Conservation (phyloP, 148 eudicot genomes). For the Drosera capensis region DNA sequence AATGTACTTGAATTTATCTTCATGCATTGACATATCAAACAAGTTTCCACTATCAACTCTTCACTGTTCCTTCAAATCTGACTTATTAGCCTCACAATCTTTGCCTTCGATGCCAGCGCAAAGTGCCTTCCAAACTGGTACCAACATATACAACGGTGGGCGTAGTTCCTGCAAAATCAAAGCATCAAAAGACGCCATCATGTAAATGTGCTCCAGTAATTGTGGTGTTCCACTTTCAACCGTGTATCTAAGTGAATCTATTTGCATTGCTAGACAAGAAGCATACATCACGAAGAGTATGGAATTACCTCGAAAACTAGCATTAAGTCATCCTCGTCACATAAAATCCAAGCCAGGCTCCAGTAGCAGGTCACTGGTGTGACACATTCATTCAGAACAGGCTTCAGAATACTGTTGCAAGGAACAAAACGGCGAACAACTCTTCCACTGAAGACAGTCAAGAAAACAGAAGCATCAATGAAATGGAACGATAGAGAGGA, state of each 20-base stretch:
- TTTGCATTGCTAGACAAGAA: no score
- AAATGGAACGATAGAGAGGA: neutral
- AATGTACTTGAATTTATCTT: no score
- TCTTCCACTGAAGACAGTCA: constrained; percentile 44
- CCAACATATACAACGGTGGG: constrained; percentile 64
- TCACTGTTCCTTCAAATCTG: neutral
- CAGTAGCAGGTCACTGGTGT: constrained; percentile 94
- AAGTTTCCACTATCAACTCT: neutral
- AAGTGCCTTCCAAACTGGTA: constrained; percentile 63
- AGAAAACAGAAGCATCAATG: neutral
- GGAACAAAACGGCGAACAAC: constrained; percentile 55
- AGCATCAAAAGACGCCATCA: neutral
- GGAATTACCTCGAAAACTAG: constrained; percentile 69
- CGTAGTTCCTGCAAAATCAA: constrained; percentile 30
- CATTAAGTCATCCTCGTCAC: constrained; percentile 52
- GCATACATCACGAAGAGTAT: neutral
- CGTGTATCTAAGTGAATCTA: no score
- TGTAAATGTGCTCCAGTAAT: neutral
- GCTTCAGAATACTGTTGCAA: constrained; percentile 61
- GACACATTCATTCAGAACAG: constrained; percentile 76
- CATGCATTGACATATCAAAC: no score
- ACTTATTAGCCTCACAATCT: no score
- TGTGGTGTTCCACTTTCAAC: neutral
- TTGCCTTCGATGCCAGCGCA: constrained; percentile 25
- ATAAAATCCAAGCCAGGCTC: constrained; percentile 66